Evolutionary conservation across 1,139 yeast genomes (phyloP).

Genomic region (Candida tunisiensis): DNA sequence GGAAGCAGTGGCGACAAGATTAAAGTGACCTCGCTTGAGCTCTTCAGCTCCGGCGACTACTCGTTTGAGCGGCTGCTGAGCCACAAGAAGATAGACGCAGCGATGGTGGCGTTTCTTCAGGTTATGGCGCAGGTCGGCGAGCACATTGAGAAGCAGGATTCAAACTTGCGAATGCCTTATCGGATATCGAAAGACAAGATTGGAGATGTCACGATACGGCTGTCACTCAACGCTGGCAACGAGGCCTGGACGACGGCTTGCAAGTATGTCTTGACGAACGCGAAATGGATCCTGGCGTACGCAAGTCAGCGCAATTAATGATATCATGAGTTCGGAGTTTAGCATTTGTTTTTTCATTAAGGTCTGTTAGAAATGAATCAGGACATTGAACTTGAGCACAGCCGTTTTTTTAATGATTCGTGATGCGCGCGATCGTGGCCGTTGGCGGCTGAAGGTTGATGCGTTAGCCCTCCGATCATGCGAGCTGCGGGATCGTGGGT

Average conservation of each 20-base stretch:
- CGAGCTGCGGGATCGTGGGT: no score
- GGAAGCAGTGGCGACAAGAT: conserved; percentile 15
- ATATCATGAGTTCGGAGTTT: no score
- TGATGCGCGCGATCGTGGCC: no score
- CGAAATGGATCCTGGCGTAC: conserved; percentile 25
- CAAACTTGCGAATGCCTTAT: conserved; percentile 59
- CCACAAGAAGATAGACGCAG: conserved; percentile 53
- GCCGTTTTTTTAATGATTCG: no score
- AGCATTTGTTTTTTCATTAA: no score
- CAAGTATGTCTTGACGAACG: conserved; percentile 56
- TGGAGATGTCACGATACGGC: conserved; percentile 61
- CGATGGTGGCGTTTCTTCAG: conserved; percentile 61
- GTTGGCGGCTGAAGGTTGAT: no score
- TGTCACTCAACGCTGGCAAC: conserved; percentile 45
- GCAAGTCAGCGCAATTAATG: conserved; percentile 20
- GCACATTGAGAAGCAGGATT: conserved; percentile 31
- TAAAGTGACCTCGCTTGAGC: conserved; percentile 24
- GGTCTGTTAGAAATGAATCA: no score
- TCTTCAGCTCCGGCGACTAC: conserved; percentile 50
- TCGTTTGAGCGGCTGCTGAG: conserved; percentile 52
- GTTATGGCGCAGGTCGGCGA: conserved; percentile 40
- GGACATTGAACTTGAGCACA: no score
- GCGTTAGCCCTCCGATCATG: no score
- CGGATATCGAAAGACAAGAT: conserved; percentile 45
- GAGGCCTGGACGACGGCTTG: conserved; percentile 89